Base-by-base conservation (phyloP, 768 basidiomycete species). In the Suillus paluster region DNA sequence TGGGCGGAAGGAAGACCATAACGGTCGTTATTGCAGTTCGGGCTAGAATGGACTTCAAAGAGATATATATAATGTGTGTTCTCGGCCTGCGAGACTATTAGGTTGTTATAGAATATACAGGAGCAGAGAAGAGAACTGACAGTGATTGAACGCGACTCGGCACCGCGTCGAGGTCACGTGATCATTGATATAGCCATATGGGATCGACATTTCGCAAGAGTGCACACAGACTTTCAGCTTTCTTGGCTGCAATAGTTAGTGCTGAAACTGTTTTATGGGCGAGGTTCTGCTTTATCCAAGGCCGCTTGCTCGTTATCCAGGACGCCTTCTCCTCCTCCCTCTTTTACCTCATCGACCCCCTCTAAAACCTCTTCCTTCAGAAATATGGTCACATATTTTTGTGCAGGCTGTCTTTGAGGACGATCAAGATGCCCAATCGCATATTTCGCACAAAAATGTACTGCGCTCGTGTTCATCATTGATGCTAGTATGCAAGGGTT, bases 381-480 rank as follows among this genome's bases (percentile, higher is more conserved):
- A 93, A 76, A 70, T 93, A 63, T 93, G 92, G 92, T 76, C 81
- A 7, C 81, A 80, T 41, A 85, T 94, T 55, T 80, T 93, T 57
- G 70, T 75, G 34, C 72, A 76, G 34, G 75, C 75, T 15, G 65
- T 78, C 44, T 53, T 62, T 12, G 44, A 62, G 17, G 41, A 64
- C 34, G 61, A 44, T 54, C 34, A 70, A 38, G 57, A 50, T 33
- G 44, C 56, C 27, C 33, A 19, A 57, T 48, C 14, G 53, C 53
- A 41, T 61, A 56, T 53, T 61, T 57, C 63, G 48, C 64, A 63
- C 39, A 49, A 54, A 30, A 27, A 64, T 4, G 42, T 41, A 48
- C 38, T 59, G 63, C 61, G 46, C 55, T 15, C 56, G 44, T 74
- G 68, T 60, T 58, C 72, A 52, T 70, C 74, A 57, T 63, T 80